A percentile compares a stretch with the other conserved stretches of the same genome.
These are phyloP conservation scores for Epichloe elymi DNA, from an alignment of 2,329 filamentous ascomycete genomes.

Conservation along the genomic window DNA sequence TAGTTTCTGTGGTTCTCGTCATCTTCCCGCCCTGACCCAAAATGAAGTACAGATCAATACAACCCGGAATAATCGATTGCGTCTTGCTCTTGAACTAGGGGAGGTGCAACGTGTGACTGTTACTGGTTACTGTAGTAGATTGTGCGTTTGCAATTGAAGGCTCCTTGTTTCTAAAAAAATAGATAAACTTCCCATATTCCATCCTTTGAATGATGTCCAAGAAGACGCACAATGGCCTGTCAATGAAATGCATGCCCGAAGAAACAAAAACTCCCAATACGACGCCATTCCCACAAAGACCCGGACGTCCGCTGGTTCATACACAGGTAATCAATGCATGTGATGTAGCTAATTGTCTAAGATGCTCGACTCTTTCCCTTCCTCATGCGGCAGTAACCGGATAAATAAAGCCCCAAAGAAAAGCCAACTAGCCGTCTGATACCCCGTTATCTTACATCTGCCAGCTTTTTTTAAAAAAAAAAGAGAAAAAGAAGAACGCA, in stretches of 20 bases:
- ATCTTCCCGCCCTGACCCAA: too few relatives aligned
- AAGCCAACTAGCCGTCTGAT: neutral
- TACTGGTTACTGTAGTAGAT: too few relatives aligned
- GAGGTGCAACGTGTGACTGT: too few relatives aligned
- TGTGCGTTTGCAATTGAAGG: neutral
- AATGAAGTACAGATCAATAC: too few relatives aligned
- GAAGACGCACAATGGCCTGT: neutral
- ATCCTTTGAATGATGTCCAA: neutral
- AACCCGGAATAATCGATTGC: too few relatives aligned
- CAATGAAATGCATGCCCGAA: neutral
- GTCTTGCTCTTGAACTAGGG: too few relatives aligned
- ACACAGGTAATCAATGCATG: neutral
- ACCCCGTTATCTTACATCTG: neutral
- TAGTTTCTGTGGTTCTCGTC: too few relatives aligned
- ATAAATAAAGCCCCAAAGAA: neutral
- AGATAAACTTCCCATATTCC: neutral
- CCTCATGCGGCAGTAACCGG: neutral
- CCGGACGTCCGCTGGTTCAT: neutral
- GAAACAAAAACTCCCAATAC: neutral
- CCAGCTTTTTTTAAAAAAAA: neutral
- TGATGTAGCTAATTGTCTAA: neutral
- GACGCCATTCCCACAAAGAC: neutral
- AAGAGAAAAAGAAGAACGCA: neutral
- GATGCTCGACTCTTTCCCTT: neutral
- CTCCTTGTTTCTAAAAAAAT: neutral